Conservation (phyloP, 306 rosid species). For the Gillenia trifoliata region DNA sequence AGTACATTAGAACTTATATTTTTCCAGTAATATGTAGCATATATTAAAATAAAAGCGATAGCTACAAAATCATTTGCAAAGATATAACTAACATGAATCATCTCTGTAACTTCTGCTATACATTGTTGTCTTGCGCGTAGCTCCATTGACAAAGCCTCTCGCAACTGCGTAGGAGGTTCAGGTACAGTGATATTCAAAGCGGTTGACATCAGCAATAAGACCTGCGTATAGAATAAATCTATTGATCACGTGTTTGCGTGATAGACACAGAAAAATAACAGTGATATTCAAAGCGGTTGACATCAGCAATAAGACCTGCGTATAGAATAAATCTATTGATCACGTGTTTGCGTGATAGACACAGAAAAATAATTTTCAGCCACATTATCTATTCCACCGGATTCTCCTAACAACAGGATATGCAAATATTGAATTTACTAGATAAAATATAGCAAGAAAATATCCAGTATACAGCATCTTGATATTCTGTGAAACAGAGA, state of each 20-base stretch:
- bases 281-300: constrained; percentile 66
- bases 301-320: constrained; percentile 86
- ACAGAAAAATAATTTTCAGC: too few species aligned
- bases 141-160: constrained; percentile 46
- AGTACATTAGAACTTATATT: neutral
- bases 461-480: neutral
- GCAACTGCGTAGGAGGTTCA: constrained; percentile 28
- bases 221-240: constrained; percentile 37
- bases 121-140: constrained; percentile 76
- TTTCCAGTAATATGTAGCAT: neutral
- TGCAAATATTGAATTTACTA: neutral
- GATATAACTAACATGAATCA: constrained; percentile 79
- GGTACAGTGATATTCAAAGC: constrained; percentile 56
- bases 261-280: too few species aligned
- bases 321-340: neutral
- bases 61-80: neutral
- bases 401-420: neutral
- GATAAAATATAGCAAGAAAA: neutral
- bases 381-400: neutral
- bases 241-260: too few species aligned
- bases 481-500: neutral
- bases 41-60: neutral
- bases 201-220: constrained; percentile 81
- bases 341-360: too few species aligned
- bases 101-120: constrained; percentile 95